phyloP scores from a whole-genome alignment of 805 yeast genomes.

The Schwanniomyces polymorphus region DNA sequence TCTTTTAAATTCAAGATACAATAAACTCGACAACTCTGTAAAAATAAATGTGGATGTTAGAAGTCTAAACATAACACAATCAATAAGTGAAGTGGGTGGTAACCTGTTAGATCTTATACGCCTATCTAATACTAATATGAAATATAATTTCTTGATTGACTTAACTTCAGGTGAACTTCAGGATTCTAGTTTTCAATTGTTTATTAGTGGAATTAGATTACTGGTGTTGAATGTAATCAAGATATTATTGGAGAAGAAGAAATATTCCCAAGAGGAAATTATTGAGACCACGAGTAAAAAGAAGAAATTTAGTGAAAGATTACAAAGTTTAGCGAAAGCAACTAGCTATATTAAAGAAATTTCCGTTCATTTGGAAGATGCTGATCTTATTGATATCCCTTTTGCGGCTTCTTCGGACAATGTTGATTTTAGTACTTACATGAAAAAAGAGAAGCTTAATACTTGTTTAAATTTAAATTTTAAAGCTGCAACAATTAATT shows the following conservation, averaged over 20 bases:
- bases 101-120: constrained; percentile 5
- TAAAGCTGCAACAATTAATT: constrained; percentile 26
- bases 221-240: constrained; percentile 21
- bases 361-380: constrained; percentile 26
- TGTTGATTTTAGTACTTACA: constrained; percentile 19
- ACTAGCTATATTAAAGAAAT: constrained; percentile 3
- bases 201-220: constrained; percentile 20
- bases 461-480: constrained; percentile 22
- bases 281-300: neutral
- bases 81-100: neutral
- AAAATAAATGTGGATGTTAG: constrained; percentile 13
- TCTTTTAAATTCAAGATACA: constrained; percentile 16
- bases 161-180: constrained; percentile 16
- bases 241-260: constrained; percentile 5
- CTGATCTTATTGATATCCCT: constrained; percentile 27
- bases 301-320: neutral
- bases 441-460: constrained; percentile 15
- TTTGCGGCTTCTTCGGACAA: constrained; percentile 24
- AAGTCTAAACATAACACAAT: constrained; percentile 1
- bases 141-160: constrained; percentile 13
- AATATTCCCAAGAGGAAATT: neutral
- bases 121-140: constrained; percentile 11
- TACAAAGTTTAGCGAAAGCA: neutral
- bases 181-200: constrained; percentile 15
- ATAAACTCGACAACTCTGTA: constrained; percentile 11